Conservation (phyloP, 441 rosid genomes). For the Populus trichocarpa region DNA sequence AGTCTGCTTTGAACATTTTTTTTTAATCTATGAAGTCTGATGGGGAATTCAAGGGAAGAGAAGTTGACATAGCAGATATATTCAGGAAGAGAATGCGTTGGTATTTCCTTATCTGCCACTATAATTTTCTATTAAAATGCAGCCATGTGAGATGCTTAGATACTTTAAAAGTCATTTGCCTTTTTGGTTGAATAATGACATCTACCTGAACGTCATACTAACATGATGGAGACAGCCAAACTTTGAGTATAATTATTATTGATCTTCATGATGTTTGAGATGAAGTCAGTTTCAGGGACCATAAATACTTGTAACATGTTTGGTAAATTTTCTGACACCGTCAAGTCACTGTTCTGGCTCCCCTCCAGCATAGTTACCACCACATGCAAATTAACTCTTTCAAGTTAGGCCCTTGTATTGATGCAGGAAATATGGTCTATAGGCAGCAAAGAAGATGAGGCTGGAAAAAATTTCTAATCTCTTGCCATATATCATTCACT, state of each 20-base stretch:
- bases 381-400: constrained; percentile 6
- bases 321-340: not conserved
- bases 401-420: not conserved
- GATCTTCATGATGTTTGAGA: not conserved
- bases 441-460: no score
- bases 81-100: not conserved
- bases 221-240: not conserved
- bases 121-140: not conserved
- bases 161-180: not conserved
- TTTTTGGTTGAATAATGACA: constrained; percentile 7
- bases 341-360: not conserved
- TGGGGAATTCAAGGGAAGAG: no score
- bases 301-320: constrained; percentile 3
- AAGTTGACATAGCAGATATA: not conserved
- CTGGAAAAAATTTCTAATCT: no score
- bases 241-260: not conserved
- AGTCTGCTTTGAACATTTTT: not conserved
- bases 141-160: not conserved
- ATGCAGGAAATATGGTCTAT: no score
- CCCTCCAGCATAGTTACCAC: not conserved
- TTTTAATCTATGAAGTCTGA: not conserved
- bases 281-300: not conserved
- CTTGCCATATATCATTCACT: no score
- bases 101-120: not conserved
- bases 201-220: not conserved